Conservation (phyloP, 1,139 yeast genomes). For the Zygoascus sp. region DNA sequence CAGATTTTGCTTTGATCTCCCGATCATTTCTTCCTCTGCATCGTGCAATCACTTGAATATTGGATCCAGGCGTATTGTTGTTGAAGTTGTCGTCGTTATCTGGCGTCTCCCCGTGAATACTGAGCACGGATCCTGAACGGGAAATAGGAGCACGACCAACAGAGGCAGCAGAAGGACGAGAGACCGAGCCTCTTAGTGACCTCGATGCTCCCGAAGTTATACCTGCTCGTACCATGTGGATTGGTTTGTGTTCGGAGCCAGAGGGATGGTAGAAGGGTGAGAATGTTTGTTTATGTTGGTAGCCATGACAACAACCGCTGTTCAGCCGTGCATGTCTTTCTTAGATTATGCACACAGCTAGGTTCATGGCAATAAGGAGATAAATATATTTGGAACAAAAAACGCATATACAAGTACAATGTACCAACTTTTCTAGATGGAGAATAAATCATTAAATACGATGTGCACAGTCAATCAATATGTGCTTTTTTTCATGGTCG, state of each 20-base stretch:
- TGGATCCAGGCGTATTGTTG: slow-evolving; percentile 30
- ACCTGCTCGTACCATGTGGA: slow-evolving; percentile 1
- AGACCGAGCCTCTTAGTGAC: background rate
- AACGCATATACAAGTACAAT: too few relatives aligned
- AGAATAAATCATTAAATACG: background rate
- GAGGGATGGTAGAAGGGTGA: background rate
- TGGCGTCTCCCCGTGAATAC: background rate
- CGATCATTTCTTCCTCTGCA: slow-evolving; percentile 77
- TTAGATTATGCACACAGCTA: too few relatives aligned
- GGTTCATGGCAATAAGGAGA: too few relatives aligned
- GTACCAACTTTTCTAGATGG: too few relatives aligned
- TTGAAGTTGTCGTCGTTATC: background rate
- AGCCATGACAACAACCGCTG: slow-evolving; percentile 10
- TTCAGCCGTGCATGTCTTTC: slow-evolving; percentile 8
- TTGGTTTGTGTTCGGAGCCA: background rate
- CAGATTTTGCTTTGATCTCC: slow-evolving; percentile 66
- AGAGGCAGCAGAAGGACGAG: background rate
- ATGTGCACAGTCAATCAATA: background rate
- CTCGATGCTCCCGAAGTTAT: background rate
- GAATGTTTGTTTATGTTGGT: slow-evolving; percentile 6
- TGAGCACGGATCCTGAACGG: background rate
- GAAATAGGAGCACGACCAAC: background rate
- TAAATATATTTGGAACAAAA: too few relatives aligned
- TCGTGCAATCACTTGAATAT: slow-evolving; percentile 81
- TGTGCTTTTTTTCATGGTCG: too few relatives aligned